phyloP scores from a whole-genome alignment of 768 basidiomycete species.

The Lentinula sp. region DNA sequence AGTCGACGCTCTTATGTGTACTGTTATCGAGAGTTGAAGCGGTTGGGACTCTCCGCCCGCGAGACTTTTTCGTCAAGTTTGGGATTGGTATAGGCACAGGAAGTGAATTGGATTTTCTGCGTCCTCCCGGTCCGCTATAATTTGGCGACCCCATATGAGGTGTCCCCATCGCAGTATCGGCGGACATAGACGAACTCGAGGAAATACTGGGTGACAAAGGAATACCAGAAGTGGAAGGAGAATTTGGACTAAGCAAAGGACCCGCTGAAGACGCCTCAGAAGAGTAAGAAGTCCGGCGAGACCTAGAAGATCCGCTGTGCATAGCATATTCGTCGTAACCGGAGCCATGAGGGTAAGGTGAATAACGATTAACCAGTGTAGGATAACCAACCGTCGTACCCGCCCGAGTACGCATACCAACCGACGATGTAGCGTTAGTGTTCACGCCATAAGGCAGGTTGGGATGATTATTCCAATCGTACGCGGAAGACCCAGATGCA shows the following conservation, averaged over 20 bases:
- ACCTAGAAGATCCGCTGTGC: background rate
- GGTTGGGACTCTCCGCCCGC: constrained; percentile 51
- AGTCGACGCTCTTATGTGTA: constrained; percentile 5
- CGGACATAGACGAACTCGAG: background rate
- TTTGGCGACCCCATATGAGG: background rate
- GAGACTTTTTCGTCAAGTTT: constrained; percentile 57
- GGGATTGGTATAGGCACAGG: constrained; percentile 49
- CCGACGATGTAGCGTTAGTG: background rate
- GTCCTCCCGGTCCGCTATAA: background rate
- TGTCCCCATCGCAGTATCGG: background rate
- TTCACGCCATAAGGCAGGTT: background rate
- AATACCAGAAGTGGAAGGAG: background rate
- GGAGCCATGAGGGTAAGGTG: background rate
- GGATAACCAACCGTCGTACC: constrained; percentile 1
- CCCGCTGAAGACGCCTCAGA: background rate
- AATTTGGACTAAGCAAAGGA: background rate
- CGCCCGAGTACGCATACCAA: constrained; percentile 5
- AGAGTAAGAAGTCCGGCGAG: background rate
- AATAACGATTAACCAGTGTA: background rate
- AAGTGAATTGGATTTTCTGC: background rate
- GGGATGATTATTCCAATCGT: background rate
- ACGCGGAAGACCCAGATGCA: background rate
- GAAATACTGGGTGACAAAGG: background rate
- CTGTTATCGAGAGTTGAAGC: constrained; percentile 1
- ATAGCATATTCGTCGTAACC: background rate